Evolutionary conservation across 257 asterid genomes (phyloP), one percentile per base, ranked within the genome.

Genomic region (Jaltomata sinuosa): DNA sequence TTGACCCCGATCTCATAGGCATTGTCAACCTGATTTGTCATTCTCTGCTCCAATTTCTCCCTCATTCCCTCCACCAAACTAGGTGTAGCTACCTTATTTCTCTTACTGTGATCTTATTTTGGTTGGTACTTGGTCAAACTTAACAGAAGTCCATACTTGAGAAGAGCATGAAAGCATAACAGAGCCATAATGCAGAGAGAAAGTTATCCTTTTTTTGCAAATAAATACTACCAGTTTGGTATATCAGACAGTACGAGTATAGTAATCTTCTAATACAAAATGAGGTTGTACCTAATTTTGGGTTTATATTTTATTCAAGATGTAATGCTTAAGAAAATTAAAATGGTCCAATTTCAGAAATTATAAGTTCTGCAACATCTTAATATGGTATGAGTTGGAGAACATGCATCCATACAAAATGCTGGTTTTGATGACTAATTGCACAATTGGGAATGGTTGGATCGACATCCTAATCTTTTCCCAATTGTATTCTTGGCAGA

Each of bases 401-500:
- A 74, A 47, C 16, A 27, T 47, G 42, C 81, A 47, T 76, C 61
- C 15, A 42, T 76, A 49, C 14, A 52, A 45, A 47, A 45, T 76
- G 12, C 6, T 47, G 16, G 2, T 15, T 45, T 27, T 47, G 81
- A 15, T 76, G 59, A 76, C 49, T 67, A 16, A 67, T 62, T 71
- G 79, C 79, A 40, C 21, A 5, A 27, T 47, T 29, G 27, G 42
- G 61, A 76, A 5, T 49, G 10, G 81, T 27, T 74, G 81, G 81
- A 49, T 76, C 6, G 62, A 76, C 3, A 1, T 49, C 34, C 36
- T 76, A 76, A 27, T 76, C 61, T 76, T 76, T 74, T 47, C 38
- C 61, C 27, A 25, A 47, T 27, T 49, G 27, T 76, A 47, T 49
- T 78, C 76, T 82, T 90, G 76, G 83, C 89, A 95, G 98, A 94